Evolutionary conservation across 768 basidiomycete genomes (phyloP).

Genomic region (Rhodotorula kratochvilovae): DNA sequence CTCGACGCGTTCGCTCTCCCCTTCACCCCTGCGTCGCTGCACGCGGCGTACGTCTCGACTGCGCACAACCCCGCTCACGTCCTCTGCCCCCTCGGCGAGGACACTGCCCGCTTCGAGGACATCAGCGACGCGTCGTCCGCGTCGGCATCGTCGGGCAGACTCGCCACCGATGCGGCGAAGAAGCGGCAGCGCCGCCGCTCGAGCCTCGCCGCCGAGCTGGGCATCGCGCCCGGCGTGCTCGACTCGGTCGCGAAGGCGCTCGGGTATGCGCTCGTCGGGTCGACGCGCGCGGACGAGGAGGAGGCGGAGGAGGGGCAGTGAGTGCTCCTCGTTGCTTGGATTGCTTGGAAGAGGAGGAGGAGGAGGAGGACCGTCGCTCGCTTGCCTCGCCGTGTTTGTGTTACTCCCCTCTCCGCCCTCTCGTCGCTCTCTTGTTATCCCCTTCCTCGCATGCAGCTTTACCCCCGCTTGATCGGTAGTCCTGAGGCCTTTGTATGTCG

Average conservation of each 20-base stretch:
- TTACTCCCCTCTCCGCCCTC: no score
- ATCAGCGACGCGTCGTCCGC: background rate
- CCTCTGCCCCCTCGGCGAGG: background rate
- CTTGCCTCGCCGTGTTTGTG: no score
- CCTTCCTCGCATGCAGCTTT: no score
- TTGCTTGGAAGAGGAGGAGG: background rate
- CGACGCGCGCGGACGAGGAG: background rate
- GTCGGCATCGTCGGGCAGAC: no score
- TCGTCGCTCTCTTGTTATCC: no score
- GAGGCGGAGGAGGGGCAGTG: background rate
- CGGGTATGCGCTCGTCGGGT: constrained; percentile 8
- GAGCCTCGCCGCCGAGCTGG: constrained; percentile 10
- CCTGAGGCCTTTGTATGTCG: no score
- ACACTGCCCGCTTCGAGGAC: background rate
- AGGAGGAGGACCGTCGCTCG: no score
- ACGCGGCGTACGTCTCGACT: background rate
- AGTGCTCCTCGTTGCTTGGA: background rate
- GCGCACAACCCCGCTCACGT: background rate
- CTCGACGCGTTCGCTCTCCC: background rate
- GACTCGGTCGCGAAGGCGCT: constrained; percentile 14
- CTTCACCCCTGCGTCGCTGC: background rate
- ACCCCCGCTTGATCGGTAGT: no score
- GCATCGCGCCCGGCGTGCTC: constrained; percentile 15
- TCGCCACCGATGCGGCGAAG: background rate
- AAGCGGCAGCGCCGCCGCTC: constrained; percentile 15